Conservation (phyloP, 1,284 basidiomycete species). For the Ustilago hordei region DNA sequence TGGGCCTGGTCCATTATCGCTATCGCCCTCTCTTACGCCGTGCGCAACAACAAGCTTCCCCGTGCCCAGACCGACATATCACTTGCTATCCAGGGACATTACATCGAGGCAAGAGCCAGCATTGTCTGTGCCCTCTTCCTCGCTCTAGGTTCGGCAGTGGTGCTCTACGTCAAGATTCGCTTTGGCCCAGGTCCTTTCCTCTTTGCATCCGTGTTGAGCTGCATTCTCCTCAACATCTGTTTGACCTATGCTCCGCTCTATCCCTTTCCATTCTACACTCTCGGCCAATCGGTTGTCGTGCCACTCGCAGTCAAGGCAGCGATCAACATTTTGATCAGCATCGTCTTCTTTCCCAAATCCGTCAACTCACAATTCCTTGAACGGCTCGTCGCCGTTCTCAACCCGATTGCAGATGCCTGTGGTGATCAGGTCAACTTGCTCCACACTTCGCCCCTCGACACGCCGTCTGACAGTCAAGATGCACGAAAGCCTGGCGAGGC, state of each 20-base stretch:
- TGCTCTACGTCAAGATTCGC: slow-evolving; percentile 77
- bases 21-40: slow-evolving; percentile 76
- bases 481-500: slow-evolving; percentile 1
- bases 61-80: slow-evolving; percentile 70
- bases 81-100: slow-evolving; percentile 33
- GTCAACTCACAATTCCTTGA: slow-evolving; percentile 77
- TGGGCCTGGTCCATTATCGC: slow-evolving; percentile 81
- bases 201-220: slow-evolving; percentile 74
- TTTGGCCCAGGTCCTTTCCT: slow-evolving; percentile 78
- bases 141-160: slow-evolving; percentile 75
- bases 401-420: slow-evolving; percentile 73
- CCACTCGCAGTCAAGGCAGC: slow-evolving; percentile 77
- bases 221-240: slow-evolving; percentile 74
- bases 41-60: slow-evolving; percentile 73
- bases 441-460: slow-evolving; percentile 72
- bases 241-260: slow-evolving; percentile 76
- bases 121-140: slow-evolving; percentile 78
- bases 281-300: slow-evolving; percentile 74
- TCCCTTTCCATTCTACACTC: slow-evolving; percentile 78
- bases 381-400: slow-evolving; percentile 74
- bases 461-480: slow-evolving; percentile 25
- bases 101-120: slow-evolving; percentile 72
- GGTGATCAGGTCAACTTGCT: slow-evolving; percentile 74
- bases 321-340: slow-evolving; percentile 74
- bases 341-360: slow-evolving; percentile 77